A percentile compares a stretch with the other conserved stretches of the same genome.
Evolutionary conservation across 2,329 filamentous ascomycete genomes (phyloP).

Genomic region (Pyrenophora graminea): DNA sequence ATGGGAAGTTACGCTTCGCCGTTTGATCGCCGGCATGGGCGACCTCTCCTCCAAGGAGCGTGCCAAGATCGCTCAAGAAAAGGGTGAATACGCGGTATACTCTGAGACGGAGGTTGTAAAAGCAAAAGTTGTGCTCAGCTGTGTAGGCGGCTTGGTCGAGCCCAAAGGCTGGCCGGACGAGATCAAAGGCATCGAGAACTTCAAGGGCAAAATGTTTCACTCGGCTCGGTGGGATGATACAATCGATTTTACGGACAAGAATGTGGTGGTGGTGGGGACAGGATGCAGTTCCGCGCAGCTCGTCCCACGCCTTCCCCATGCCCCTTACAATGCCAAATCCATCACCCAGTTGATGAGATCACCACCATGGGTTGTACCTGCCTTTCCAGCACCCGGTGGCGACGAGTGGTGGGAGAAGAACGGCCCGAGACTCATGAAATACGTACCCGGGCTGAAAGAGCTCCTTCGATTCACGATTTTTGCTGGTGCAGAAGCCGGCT

Average conservation of each 20-base stretch:
- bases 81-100: conserved; percentile 55
- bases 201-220: conserved; percentile 61
- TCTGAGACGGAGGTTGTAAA: conserved; percentile 57
- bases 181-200: conserved; percentile 58
- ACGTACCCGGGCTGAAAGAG: conserved; percentile 57
- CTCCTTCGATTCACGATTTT: conserved; percentile 54
- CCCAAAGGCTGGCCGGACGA: conserved; percentile 56
- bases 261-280: conserved; percentile 62
- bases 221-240: conserved; percentile 61
- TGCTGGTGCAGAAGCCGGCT: conserved; percentile 48
- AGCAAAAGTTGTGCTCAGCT: conserved; percentile 60
- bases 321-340: conserved; percentile 56
- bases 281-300: conserved; percentile 64
- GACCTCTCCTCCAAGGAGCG: conserved; percentile 58
- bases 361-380: conserved; percentile 60
- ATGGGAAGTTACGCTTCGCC: conserved; percentile 59
- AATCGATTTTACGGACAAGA: conserved; percentile 58
- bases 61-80: conserved; percentile 48
- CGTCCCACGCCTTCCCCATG: conserved; percentile 56
- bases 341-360: conserved; percentile 65
- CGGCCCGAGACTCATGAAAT: conserved; percentile 51
- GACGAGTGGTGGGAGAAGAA: conserved; percentile 54
- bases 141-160: conserved; percentile 61
- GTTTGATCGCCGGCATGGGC: conserved; percentile 58
- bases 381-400: conserved; percentile 43